A percentile compares a stretch with the other conserved stretches of the same genome.
Conservation (phyloP, 2,329 filamentous ascomycete species). For the Dactylellina sp. region DNA sequence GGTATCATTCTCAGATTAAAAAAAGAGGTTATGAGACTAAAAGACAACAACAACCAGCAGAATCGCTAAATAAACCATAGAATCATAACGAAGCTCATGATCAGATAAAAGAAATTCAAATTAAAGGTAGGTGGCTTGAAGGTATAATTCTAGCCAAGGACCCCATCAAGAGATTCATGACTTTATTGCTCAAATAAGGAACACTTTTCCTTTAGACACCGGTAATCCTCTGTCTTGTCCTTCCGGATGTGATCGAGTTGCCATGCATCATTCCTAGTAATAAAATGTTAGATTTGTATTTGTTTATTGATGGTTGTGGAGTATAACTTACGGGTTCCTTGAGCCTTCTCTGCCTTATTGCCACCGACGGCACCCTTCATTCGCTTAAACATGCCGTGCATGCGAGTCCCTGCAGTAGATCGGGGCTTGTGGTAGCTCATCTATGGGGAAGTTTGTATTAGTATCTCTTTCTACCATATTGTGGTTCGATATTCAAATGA, state of each 20-base stretch:
- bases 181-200: neutral
- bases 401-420: slow-evolving; percentile 43
- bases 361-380: slow-evolving; percentile 47
- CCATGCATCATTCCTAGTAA: slow-evolving; percentile 56
- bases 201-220: slow-evolving; percentile 27
- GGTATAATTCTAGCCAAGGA: neutral
- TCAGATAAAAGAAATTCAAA: slow-evolving; percentile 7
- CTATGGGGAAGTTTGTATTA: slow-evolving; percentile 18
- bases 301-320: too few species aligned
- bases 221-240: slow-evolving; percentile 42
- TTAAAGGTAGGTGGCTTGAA: neutral
- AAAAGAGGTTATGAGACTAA: neutral
- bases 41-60: neutral
- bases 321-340: slow-evolving; percentile 44
- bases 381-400: slow-evolving; percentile 54
- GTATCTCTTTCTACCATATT: neutral
- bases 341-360: slow-evolving; percentile 47
- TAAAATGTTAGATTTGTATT: too few species aligned
- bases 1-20: slow-evolving; percentile 48
- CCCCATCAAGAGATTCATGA: slow-evolving; percentile 32
- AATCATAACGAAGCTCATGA: neutral
- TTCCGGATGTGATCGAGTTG: slow-evolving; percentile 37
- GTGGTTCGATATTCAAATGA: neutral
- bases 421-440: slow-evolving; percentile 52
- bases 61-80: slow-evolving; percentile 5